Conservation (phyloP, 495 filamentous ascomycete species). For the Podospora didyma region DNA sequence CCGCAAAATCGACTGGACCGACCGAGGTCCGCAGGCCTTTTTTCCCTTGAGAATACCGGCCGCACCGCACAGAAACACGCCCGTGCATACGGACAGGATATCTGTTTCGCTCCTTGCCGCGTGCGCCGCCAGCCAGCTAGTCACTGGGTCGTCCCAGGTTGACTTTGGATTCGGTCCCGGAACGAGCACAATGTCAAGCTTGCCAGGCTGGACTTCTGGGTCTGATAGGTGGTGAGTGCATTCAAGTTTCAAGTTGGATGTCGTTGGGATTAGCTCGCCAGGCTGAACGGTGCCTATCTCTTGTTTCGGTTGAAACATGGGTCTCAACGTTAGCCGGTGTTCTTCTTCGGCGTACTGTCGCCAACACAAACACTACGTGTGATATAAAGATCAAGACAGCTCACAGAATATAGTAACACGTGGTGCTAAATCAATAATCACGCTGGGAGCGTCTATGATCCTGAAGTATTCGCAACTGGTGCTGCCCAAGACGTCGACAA, state of each 20-base stretch:
- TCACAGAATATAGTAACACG: slow-evolving; percentile 35
- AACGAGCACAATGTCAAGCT: slow-evolving; percentile 49
- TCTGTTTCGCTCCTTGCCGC: slow-evolving; percentile 30
- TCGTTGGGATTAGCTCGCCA: slow-evolving; percentile 28
- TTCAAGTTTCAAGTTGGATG: slow-evolving; percentile 27
- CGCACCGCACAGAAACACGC: slow-evolving; percentile 43
- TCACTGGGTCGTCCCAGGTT: slow-evolving; percentile 28
- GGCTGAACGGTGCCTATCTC: slow-evolving; percentile 37
- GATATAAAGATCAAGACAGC: not conserved
- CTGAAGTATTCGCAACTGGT: slow-evolving; percentile 43
- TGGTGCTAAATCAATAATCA: slow-evolving; percentile 35
- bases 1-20: slow-evolving; percentile 41
- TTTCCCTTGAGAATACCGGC: slow-evolving; percentile 49
- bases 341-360: no score
- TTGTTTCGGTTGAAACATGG: not conserved
- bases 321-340: not conserved
- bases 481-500: slow-evolving; percentile 44
- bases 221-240: slow-evolving; percentile 40
- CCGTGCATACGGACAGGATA: slow-evolving; percentile 54
- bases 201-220: slow-evolving; percentile 43
- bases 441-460: slow-evolving; percentile 23
- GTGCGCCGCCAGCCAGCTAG: slow-evolving; percentile 46
- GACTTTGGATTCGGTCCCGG: slow-evolving; percentile 47
- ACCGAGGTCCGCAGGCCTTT: slow-evolving; percentile 47
- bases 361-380: not conserved